These are phyloP conservation scores for Colletotrichum acutatum DNA, from an alignment of 2,329 filamentous ascomycete genomes.

Conservation along the genomic window DNA sequence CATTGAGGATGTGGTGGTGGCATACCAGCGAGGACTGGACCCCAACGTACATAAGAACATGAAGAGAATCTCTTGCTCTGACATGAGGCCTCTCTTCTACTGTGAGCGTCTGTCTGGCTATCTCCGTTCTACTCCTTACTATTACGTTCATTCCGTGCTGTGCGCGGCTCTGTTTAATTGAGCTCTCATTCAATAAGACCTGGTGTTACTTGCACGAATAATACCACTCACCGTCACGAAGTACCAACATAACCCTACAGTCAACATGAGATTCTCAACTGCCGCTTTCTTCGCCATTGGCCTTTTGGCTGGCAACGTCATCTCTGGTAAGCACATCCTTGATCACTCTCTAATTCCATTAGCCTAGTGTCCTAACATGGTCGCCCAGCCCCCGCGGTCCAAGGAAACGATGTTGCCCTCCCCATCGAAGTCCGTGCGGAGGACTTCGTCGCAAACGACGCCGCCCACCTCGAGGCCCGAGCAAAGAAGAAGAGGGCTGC, in stretches of 20 bases:
- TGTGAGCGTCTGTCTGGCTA: neutral
- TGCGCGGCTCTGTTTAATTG: slow-evolving; percentile 26
- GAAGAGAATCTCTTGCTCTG: neutral
- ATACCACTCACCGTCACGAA: neutral
- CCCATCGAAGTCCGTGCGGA: slow-evolving; percentile 20
- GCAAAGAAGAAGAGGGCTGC: slow-evolving; percentile 17
- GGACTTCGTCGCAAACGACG: slow-evolving; percentile 9
- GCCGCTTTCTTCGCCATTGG: slow-evolving; percentile 20
- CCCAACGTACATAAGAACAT: neutral
- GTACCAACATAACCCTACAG: neutral
- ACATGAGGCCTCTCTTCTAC: accelerated
- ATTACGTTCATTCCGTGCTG: slow-evolving; percentile 30
- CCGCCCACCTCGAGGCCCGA: slow-evolving; percentile 12
- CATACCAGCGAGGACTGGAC: neutral
- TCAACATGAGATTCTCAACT: slow-evolving; percentile 30
- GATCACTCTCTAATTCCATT: too few species aligned
- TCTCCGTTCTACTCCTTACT: neutral
- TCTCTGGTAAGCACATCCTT: slow-evolving; percentile 13
- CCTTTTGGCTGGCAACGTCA: slow-evolving; percentile 26
- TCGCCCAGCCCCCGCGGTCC: slow-evolving; percentile 2
- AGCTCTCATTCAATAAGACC: slow-evolving; percentile 11
- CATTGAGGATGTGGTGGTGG: neutral
- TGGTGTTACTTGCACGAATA: slow-evolving; percentile 16
- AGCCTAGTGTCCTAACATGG: neutral
- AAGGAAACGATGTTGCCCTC: slow-evolving; percentile 7